Evolutionary conservation across 306 rosid species (phyloP), one percentile per base, ranked within the genome.

Genomic region (Hippophae tibetana): DNA sequence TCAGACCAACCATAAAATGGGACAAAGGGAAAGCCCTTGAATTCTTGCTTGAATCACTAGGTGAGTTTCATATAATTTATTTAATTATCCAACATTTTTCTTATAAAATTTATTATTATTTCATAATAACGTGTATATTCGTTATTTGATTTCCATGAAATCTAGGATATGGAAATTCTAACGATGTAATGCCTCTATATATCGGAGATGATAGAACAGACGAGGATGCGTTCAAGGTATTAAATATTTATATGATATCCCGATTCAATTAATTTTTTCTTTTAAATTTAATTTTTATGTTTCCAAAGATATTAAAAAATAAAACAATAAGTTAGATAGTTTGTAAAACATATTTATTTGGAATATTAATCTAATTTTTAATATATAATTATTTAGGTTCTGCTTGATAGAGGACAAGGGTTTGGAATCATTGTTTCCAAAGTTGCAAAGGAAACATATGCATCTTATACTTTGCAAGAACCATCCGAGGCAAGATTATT

Each of bases 1-100:
- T 90, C 8, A 84, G 98, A 49, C 98, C 98, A 61, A 78, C 79
- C 42, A 87, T 90, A 75, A 85, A 90, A 78, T 90, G 98, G 98
- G 92, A 90, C 84, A 90, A 90, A 59, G 98, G 98, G 62, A 87
- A 78, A 61, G 98, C 98, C 53, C 84, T 90, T 11, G 92, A 90
- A 60, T 90, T 81, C 70, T 78, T 90, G 76, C 75, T 90, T 1
- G 76, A 82, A 75, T 83, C 98, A 0, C 65, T 87, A 27, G 96
- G 96, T 89, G 58, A 64, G 74, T 7, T 38, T 1, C 14, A 14
- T 11, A 7, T 12, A 6, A 13, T 12, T 2, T 5, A 10, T 11
- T 48, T 9, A 1, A n/a, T 5, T 27, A 2, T 27, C 38, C 38
- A 27, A 12, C 6, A 49, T 49, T 12, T 12, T 12, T n/a, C 14